Conservation (phyloP, 345 rosid species). For the Salix suchowensis region DNA sequence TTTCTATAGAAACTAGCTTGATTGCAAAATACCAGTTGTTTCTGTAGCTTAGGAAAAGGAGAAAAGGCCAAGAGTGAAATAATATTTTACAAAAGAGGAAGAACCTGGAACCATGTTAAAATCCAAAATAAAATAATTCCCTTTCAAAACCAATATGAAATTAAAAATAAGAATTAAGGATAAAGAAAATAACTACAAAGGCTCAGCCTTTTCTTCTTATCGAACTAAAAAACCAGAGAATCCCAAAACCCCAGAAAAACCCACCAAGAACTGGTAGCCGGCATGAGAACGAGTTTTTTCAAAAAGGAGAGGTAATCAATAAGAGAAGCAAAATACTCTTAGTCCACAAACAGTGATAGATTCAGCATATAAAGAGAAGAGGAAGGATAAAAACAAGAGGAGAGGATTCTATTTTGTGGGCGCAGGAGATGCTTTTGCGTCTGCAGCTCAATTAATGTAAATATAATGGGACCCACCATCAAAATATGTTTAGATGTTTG, state of each 20-base stretch:
- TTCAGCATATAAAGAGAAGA: neutral
- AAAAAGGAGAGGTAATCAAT: slow-evolving; percentile 26
- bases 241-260: slow-evolving; percentile 15
- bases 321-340: neutral
- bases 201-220: too few relatives aligned
- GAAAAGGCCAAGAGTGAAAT: slow-evolving; percentile 35
- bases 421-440: neutral
- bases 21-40: neutral
- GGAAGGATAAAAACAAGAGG: neutral
- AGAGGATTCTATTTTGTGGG: neutral
- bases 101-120: too few relatives aligned
- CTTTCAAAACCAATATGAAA: too few relatives aligned
- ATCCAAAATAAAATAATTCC: too few relatives aligned
- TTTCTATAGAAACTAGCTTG: neutral
- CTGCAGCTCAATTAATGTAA: too few relatives aligned
- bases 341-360: neutral
- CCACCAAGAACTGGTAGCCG: neutral
- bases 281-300: neutral
- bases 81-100: neutral
- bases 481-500: too few relatives aligned
- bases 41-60: neutral
- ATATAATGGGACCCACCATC: too few relatives aligned
- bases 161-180: too few relatives aligned
- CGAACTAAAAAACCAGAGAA: neutral
- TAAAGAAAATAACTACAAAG: neutral